These are phyloP conservation scores for Scalesia atractyloides DNA, from an alignment of 129 eudicot genomes.

Conservation along the genomic window DNA sequence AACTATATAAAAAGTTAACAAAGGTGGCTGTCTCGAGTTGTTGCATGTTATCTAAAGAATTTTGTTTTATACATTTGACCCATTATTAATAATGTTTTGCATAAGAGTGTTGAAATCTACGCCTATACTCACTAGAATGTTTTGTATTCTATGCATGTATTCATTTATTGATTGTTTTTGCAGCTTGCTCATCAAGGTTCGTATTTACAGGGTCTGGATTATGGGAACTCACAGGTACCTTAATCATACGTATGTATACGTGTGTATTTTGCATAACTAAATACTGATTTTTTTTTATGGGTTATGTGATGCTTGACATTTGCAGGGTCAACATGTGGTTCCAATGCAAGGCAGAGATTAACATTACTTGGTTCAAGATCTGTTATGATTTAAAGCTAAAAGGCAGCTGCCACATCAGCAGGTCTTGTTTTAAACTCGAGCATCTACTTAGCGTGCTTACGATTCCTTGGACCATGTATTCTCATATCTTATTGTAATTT, in stretches of 20 bases:
- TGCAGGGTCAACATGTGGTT: conserved; percentile 61
- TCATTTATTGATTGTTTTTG: background rate
- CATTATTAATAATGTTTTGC: background rate
- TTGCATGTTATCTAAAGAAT: background rate
- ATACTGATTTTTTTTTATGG: background rate
- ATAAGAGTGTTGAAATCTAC: background rate
- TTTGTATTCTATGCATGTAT: background rate
- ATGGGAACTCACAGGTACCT: conserved; percentile 61
- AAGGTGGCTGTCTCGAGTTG: background rate
- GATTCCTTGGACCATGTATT: conserved; percentile 18
- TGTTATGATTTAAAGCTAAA: conserved; percentile 1
- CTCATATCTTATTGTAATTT: conserved; percentile 20
- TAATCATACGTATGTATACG: background rate
- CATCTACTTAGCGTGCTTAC: conserved; percentile 17
- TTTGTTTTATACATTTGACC: background rate
- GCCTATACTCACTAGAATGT: background rate
- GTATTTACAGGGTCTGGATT: conserved; percentile 58
- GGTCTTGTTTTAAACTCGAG: conserved; percentile 21
- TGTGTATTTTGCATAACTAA: background rate
- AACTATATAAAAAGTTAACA: background rate
- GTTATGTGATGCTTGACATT: conserved; percentile 28
- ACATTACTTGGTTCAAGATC: conserved; percentile 8
- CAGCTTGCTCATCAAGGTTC: conserved; percentile 60
- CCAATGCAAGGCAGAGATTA: conserved; percentile 63
- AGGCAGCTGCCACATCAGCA: conserved; percentile 8